Evolutionary conservation across 208 protist genomes (phyloP).

Genomic region (Acanthamoeba castellanii): DNA sequence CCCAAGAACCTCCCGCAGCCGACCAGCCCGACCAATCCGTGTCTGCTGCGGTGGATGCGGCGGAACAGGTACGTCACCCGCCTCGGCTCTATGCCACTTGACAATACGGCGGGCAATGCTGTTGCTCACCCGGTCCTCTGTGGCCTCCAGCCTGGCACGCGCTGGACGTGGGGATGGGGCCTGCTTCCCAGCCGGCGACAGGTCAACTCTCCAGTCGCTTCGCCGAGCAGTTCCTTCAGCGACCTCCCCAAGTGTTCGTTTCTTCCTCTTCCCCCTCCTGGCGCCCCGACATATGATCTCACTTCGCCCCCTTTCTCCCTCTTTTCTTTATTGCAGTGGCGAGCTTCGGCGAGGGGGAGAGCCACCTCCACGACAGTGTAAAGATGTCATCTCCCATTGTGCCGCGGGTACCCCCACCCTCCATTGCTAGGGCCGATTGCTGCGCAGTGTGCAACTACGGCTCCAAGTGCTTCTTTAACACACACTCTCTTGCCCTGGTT

Average conservation of each 20-base stretch:
- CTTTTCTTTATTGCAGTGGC: background rate
- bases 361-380: background rate
- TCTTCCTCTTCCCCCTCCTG: background rate
- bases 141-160: background rate
- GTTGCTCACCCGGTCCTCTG: background rate
- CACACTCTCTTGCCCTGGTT: background rate
- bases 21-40: background rate
- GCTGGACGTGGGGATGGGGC: conserved; percentile 68
- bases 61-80: background rate
- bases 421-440: too few relatives aligned
- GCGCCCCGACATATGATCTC: background rate
- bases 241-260: background rate
- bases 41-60: background rate
- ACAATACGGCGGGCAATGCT: background rate
- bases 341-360: conserved; percentile 34
- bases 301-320: background rate
- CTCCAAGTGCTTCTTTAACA: background rate
- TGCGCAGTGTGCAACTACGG: background rate
- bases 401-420: background rate
- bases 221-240: conserved; percentile 8
- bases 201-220: background rate
- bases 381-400: background rate
- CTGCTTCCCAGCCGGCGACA: conserved; percentile 12
- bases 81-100: background rate
- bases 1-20: background rate